A percentile compares a stretch with the other conserved stretches of the same genome.
Conservation (phyloP, 129 eudicot genomes). For the Ambrosia trifida region DNA sequence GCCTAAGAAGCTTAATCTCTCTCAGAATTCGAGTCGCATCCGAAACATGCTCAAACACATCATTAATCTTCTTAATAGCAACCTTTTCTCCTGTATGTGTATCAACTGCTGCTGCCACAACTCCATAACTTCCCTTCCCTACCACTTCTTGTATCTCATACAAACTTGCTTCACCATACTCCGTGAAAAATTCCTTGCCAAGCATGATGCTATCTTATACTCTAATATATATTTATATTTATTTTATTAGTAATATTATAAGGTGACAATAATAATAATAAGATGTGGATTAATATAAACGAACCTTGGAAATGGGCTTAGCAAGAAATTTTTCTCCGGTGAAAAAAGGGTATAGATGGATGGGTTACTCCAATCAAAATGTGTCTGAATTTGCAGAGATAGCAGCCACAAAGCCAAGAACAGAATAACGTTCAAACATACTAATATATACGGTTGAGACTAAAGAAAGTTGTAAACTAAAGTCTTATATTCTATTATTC, state of each 20-base stretch:
- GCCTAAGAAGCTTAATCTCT: slow-evolving; percentile 80
- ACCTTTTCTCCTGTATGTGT: slow-evolving; percentile 90
- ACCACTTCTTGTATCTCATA: slow-evolving; percentile 87
- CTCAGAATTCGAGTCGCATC: slow-evolving; percentile 90
- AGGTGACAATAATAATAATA: too few species aligned
- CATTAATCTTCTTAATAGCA: slow-evolving; percentile 78
- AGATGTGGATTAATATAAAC: not conserved
- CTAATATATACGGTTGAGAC: slow-evolving; percentile 17
- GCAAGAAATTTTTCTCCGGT: slow-evolving; percentile 48
- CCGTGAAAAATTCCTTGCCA: slow-evolving; percentile 92
- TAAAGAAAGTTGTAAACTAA: too few species aligned
- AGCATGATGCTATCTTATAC: slow-evolving; percentile 57
- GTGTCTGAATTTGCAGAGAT: slow-evolving; percentile 24
- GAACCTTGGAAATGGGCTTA: slow-evolving; percentile 38
- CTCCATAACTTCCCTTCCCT: slow-evolving; percentile 93
- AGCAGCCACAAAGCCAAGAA: slow-evolving; percentile 30
- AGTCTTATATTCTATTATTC: too few species aligned
- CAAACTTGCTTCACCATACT: slow-evolving; percentile 85
- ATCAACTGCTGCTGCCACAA: slow-evolving; percentile 90
- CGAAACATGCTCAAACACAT: slow-evolving; percentile 86
- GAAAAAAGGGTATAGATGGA: not conserved
- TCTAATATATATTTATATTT: not conserved
- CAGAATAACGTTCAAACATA: slow-evolving; percentile 9
- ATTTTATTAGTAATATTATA: not conserved
- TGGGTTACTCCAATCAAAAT: slow-evolving; percentile 18